phyloP scores from a whole-genome alignment of 2,329 filamentous ascomycete genomes.

The Cordyceps cicadae region DNA sequence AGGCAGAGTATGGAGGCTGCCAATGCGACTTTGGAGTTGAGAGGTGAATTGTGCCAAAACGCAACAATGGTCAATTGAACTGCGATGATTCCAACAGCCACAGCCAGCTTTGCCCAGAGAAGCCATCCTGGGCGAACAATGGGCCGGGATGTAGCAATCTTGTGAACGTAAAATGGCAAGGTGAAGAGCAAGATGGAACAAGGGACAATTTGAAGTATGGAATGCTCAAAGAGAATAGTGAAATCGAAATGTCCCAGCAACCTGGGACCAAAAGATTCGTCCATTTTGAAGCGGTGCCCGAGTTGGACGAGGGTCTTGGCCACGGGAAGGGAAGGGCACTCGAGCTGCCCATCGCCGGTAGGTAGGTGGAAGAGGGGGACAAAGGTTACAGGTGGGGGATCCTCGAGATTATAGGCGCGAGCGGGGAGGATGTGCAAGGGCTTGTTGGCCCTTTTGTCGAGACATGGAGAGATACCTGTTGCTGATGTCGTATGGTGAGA shows the following conservation, averaged over 20 bases:
- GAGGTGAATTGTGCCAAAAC: slow-evolving; percentile 19
- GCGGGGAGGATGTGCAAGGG: no score
- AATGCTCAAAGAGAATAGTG: background rate
- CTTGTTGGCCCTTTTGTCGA: no score
- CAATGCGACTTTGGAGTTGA: slow-evolving; percentile 19
- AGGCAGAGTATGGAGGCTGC: slow-evolving; percentile 21
- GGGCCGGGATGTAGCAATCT: background rate
- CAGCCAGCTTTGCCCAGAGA: slow-evolving; percentile 18
- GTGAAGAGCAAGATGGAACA: background rate
- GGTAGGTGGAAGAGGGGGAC: background rate
- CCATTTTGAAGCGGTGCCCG: background rate
- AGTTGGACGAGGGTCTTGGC: background rate
- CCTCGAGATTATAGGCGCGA: no score
- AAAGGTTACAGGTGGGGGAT: no score
- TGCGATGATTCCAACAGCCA: rapidly evolving
- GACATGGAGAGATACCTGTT: no score
- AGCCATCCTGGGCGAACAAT: slow-evolving; percentile 6
- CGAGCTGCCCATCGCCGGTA: background rate
- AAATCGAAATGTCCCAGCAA: background rate
- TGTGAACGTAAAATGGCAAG: background rate
- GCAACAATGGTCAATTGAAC: slow-evolving; percentile 19
- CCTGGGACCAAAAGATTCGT: background rate
- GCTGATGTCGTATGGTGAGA: no score
- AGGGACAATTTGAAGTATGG: background rate
- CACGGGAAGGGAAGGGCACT: background rate